Evolutionary conservation across 257 asterid species (phyloP), one percentile per base, ranked within the genome.

Genomic region (Haberlea rhodopensis): DNA sequence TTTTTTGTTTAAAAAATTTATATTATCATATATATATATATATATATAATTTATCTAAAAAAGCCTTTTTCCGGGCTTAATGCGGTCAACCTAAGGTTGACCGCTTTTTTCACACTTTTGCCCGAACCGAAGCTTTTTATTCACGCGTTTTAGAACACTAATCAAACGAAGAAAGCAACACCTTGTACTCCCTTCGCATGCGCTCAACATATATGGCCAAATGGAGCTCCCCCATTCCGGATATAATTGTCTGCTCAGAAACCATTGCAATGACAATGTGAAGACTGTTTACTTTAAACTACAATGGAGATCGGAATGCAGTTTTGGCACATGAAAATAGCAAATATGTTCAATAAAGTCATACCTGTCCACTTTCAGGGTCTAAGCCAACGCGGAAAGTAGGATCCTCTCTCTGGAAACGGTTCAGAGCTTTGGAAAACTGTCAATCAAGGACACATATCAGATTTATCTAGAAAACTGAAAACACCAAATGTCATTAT

Each of bases 171-270:
- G 40, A 40, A n/a, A 43, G 57, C 46, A 74, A 28, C 63, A 94
- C 99, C 99, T 94, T 94, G 60, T 94, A 94, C 74, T 94, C 99
- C 75, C 99, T 85, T 69, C 84, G 77, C 85, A 94, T 94, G 65
- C 99, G 97, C 80, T 94, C 99, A 62, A 94, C 99, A 62, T 94
- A 94, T 71, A 94, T 79, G 77, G 88, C 96, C 85, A 94, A 79
- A 78, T 94, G 99, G 70, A 94, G 87, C 77, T 94, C 99, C 70
- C 99, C 99, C 99, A 94, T 94, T 65, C 99, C 99, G 61, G 99
- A 94, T 27, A 94, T 90, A 75, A 94, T 94, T 51, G 99, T 94
- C 97, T 94, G 85, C 72, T 67, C 80, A 84, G 15, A 79, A 67
- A 77, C 61, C 64, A 77, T 76, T 67, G 32, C 60, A 63, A 66